Evolutionary conservation across 352 stramenopile genomes (phyloP).

Genomic region (Phytophthora pluvialis): DNA sequence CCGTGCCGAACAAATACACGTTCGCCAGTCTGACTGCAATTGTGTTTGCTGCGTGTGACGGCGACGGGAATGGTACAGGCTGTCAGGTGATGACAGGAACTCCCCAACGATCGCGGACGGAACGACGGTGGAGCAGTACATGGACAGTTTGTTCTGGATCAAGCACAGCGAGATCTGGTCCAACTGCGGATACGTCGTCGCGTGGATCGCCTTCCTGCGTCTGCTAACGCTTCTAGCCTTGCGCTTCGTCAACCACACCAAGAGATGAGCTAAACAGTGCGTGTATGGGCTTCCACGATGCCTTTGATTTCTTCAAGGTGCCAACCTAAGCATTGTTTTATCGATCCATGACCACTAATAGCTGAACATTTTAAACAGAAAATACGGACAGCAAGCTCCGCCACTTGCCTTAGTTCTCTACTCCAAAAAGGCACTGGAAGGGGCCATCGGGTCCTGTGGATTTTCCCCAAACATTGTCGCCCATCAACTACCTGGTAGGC

Average conservation of each 20-base stretch:
- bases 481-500: too few relatives aligned
- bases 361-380: too few relatives aligned
- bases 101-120: background rate
- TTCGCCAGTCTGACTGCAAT: slow-evolving; percentile 31
- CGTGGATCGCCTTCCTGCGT: slow-evolving; percentile 40
- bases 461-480: too few relatives aligned
- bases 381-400: too few relatives aligned
- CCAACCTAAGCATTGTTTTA: too few relatives aligned
- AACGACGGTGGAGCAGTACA: slow-evolving; percentile 29
- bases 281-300: too few relatives aligned
- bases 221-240: slow-evolving; percentile 42
- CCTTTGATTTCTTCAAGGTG: too few relatives aligned
- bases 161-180: slow-evolving; percentile 43
- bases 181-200: slow-evolving; percentile 37
- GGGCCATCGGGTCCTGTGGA: too few relatives aligned
- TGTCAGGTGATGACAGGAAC: slow-evolving; percentile 16
- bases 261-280: slow-evolving; percentile 16
- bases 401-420: too few relatives aligned
- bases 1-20: slow-evolving; percentile 20
- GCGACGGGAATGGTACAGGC: slow-evolving; percentile 3
- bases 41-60: slow-evolving; percentile 21
- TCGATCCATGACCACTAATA: too few relatives aligned
- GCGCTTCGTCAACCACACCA: slow-evolving; percentile 51
- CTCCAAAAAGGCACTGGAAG: too few relatives aligned
- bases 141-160: slow-evolving; percentile 42